phyloP scores from a whole-genome alignment of 139 green algal species.

The Auxenochlorella pyrenoidosa region DNA sequence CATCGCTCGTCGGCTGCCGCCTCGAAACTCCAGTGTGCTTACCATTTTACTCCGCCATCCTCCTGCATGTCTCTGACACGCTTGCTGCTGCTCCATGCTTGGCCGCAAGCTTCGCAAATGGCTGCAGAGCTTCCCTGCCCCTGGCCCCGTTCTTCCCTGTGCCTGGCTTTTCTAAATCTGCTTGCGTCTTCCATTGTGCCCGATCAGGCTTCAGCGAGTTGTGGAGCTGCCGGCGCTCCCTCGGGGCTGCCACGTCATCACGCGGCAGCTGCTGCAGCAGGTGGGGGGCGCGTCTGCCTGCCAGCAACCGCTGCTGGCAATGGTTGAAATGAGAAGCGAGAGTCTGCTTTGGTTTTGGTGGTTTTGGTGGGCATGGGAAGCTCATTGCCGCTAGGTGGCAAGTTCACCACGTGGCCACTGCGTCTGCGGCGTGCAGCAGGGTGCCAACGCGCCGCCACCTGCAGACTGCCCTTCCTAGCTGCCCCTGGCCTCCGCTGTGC shows the following conservation, averaged over 20 bases:
- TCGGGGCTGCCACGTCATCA: conserved; percentile 81
- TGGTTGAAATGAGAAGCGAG: not conserved
- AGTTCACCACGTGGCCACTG: too few species aligned
- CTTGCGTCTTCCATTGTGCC: not conserved
- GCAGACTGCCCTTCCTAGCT: not conserved
- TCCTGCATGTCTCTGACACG: too few species aligned
- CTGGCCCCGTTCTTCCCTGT: not conserved
- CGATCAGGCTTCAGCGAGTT: conserved; percentile 50
- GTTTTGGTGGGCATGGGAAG: not conserved
- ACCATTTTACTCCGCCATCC: too few species aligned
- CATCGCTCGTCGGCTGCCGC: too few species aligned
- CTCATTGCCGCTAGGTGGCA: not conserved
- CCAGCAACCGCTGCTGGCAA: not conserved
- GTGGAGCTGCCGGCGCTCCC: conserved; percentile 54
- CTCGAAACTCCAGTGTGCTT: too few species aligned
- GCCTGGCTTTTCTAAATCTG: too few species aligned
- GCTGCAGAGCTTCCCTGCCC: too few species aligned
- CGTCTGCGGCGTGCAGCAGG: not conserved
- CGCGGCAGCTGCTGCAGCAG: conserved; percentile 63
- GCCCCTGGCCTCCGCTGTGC: not conserved
- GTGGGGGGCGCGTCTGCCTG: conserved; percentile 1
- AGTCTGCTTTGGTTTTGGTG: too few species aligned
- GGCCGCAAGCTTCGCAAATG: too few species aligned
- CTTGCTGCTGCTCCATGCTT: too few species aligned
- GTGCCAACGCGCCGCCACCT: not conserved